Conservation (phyloP, 2,329 filamentous ascomycete species). For the Sporothrix curviconia region DNA sequence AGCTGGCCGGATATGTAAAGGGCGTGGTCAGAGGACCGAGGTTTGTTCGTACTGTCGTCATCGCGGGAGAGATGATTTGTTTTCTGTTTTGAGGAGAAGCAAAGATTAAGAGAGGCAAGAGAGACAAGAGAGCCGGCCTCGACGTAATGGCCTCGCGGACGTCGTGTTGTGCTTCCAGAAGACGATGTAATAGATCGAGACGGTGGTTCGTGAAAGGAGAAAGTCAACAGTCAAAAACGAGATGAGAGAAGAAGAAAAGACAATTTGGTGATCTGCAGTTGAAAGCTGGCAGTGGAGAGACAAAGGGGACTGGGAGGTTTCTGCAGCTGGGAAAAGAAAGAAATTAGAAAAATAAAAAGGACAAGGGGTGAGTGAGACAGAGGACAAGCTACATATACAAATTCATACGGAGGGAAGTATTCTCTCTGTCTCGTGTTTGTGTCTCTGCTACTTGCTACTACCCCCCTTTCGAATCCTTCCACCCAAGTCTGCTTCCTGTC, state of each 20-base stretch:
- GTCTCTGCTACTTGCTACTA: too few relatives aligned
- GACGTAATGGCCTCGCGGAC: background rate
- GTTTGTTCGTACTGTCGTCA: background rate
- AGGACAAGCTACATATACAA: too few relatives aligned
- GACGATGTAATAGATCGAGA: background rate
- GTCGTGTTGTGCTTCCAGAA: background rate
- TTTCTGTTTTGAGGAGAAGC: background rate
- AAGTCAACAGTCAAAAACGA: background rate
- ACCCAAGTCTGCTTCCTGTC: too few relatives aligned
- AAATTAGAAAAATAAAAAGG: too few relatives aligned
- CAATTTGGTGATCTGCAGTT: too few relatives aligned
- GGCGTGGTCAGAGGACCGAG: slow-evolving; percentile 22
- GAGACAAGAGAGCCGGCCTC: background rate
- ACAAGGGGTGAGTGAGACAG: too few relatives aligned
- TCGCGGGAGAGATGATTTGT: background rate
- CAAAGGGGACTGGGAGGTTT: too few relatives aligned
- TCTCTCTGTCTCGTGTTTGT: too few relatives aligned
- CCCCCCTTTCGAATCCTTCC: too few relatives aligned
- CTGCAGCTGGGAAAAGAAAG: too few relatives aligned
- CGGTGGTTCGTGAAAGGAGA: background rate
- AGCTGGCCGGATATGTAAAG: slow-evolving; percentile 19
- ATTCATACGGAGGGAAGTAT: too few relatives aligned
- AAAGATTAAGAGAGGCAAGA: background rate
- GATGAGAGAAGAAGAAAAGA: background rate
- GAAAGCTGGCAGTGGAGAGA: too few relatives aligned